Evolutionary conservation across 306 rosid genomes (phyloP).

Genomic region (Macrotyloma uniflorum): DNA sequence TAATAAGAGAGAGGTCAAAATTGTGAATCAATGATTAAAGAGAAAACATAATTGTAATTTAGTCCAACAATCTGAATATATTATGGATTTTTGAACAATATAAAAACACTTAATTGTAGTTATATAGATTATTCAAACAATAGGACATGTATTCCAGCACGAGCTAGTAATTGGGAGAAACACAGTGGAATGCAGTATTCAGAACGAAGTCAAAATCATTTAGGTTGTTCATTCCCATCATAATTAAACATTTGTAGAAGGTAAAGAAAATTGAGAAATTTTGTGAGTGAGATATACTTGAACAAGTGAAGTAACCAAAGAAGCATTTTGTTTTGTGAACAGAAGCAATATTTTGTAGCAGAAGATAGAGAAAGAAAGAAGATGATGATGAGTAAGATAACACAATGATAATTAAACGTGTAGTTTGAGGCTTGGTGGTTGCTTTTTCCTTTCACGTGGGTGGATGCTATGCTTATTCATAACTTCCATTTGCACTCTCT

Average conservation of each 20-base stretch:
- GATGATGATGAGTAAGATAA: not conserved
- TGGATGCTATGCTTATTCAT: slow-evolving; percentile 32
- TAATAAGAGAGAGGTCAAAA: too few relatives aligned
- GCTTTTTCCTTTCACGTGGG: slow-evolving; percentile 53
- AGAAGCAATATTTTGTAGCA: not conserved
- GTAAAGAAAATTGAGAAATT: not conserved
- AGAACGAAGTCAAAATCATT: not conserved
- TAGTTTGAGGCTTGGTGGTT: not conserved
- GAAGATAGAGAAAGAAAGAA: not conserved
- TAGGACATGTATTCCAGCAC: not conserved
- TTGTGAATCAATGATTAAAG: too few relatives aligned
- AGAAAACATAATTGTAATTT: too few relatives aligned
- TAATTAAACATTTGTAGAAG: not conserved
- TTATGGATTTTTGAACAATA: too few relatives aligned
- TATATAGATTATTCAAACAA: not conserved
- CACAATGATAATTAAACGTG: not conserved
- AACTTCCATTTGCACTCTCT: not conserved
- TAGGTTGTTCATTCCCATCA: not conserved
- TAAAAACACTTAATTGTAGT: too few relatives aligned
- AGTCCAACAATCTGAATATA: too few relatives aligned
- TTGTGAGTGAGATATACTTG: not conserved
- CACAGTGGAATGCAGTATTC: not conserved
- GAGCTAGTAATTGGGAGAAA: not conserved
- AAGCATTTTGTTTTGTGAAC: too few relatives aligned
- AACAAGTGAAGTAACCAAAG: too few relatives aligned